These are phyloP conservation scores for Pseudotulostoma volvatum DNA, from an alignment of 495 filamentous ascomycete genomes.

Conservation along the genomic window DNA sequence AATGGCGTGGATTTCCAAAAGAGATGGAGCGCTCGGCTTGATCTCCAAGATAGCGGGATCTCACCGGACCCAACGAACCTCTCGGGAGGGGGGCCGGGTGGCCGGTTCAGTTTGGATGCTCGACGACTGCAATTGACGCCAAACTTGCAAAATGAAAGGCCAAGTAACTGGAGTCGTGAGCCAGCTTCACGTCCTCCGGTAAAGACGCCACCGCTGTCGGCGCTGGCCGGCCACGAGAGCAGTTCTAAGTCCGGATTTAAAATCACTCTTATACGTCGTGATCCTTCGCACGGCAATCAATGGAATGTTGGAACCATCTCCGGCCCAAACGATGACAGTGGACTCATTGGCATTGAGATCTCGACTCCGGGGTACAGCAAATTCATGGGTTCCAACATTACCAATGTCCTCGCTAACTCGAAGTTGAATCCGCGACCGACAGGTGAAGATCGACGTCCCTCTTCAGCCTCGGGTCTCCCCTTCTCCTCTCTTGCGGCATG, in stretches of 20 bases:
- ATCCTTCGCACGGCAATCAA: slow-evolving; percentile 61
- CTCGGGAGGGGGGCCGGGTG: slow-evolving; percentile 9
- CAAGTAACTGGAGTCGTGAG: slow-evolving; percentile 6
- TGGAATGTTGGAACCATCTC: slow-evolving; percentile 76
- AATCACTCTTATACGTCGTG: slow-evolving; percentile 80
- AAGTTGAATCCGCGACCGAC: slow-evolving; percentile 17
- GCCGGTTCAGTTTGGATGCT: slow-evolving; percentile 22
- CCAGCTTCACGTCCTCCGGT: too few species aligned
- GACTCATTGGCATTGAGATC: slow-evolving; percentile 41
- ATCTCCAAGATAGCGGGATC: slow-evolving; percentile 10
- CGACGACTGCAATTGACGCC: slow-evolving; percentile 19
- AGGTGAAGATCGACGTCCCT: slow-evolving; percentile 4
- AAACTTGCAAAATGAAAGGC: slow-evolving; percentile 11
- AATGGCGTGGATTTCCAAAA: not conserved
- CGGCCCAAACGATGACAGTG: slow-evolving; percentile 20
- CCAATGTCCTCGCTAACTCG: slow-evolving; percentile 16
- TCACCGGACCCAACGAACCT: slow-evolving; percentile 13
- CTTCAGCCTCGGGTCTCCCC: not conserved
- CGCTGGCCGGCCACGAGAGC: not conserved
- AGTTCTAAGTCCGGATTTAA: slow-evolving; percentile 26
- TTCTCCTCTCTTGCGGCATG: too few species aligned
- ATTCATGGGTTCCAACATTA: slow-evolving; percentile 29
- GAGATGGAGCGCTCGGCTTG: slow-evolving; percentile 19
- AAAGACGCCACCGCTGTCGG: not conserved
- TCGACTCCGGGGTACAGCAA: slow-evolving; percentile 46